These are phyloP conservation scores for Candida tallmaniae DNA, from an alignment of 805 yeast genomes.

Conservation along the genomic window DNA sequence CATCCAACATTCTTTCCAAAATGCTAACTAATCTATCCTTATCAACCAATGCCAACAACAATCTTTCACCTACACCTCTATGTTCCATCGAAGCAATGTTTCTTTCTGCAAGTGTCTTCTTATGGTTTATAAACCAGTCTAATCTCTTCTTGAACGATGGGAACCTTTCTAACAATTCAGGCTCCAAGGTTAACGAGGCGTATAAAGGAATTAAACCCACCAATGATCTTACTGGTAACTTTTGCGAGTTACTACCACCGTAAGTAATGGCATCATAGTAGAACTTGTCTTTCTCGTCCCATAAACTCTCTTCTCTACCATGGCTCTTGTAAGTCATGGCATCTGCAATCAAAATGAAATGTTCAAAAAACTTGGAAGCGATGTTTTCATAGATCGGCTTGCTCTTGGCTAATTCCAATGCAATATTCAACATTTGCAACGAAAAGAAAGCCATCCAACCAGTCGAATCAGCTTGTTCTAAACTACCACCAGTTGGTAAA, in stretches of 20 bases:
- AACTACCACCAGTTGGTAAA: constrained; percentile 83
- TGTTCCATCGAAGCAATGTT: constrained; percentile 82
- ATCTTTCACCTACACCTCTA: constrained; percentile 78
- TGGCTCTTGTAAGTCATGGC: constrained; percentile 73
- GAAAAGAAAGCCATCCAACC: constrained; percentile 97
- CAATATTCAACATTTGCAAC: constrained; percentile 87
- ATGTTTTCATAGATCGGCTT: constrained; percentile 87
- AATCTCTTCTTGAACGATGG: constrained; percentile 80
- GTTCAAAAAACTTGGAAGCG: constrained; percentile 93
- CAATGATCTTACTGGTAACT: constrained; percentile 79
- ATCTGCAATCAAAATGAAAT: constrained; percentile 84
- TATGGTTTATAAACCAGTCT: constrained; percentile 76
- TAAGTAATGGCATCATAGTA: constrained; percentile 88
- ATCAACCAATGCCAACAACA: constrained; percentile 73
- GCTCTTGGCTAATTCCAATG: constrained; percentile 81
- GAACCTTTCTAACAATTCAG: constrained; percentile 69
- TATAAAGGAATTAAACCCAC: constrained; percentile 90
- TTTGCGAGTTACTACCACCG: constrained; percentile 62
- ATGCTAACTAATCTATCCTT: constrained; percentile 75
- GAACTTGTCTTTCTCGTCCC: constrained; percentile 88
- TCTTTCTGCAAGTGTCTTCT: constrained; percentile 64
- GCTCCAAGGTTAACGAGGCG: constrained; percentile 85
- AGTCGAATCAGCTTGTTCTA: constrained; percentile 93
- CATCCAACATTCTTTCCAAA: constrained; percentile 66
- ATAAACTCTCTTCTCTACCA: constrained; percentile 55